These are phyloP conservation scores for Xylaria polymorpha DNA, from an alignment of 2,329 filamentous ascomycete genomes.

Conservation along the genomic window DNA sequence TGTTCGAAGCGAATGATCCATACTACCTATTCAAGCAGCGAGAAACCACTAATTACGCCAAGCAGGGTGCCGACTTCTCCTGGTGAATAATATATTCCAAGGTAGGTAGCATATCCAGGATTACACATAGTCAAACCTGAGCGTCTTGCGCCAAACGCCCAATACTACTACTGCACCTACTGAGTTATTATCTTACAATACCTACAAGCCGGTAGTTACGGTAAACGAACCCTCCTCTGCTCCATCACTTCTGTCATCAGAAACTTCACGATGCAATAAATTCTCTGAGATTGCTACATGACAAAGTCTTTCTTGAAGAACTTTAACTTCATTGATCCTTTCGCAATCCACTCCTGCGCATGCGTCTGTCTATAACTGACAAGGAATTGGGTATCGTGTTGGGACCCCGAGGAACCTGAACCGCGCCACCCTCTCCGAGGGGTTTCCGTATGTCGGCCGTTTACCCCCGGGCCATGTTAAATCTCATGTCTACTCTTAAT, in stretches of 20 bases:
- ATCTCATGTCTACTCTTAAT: conserved; percentile 21
- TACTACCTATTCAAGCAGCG: background rate
- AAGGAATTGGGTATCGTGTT: conserved; percentile 36
- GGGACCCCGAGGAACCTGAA: conserved; percentile 23
- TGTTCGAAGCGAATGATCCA: background rate
- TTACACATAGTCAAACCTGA: background rate
- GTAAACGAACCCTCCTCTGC: background rate
- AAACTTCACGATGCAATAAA: background rate
- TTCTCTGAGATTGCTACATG: background rate
- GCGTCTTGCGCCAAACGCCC: background rate
- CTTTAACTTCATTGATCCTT: conserved; percentile 34
- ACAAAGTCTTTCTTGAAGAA: background rate
- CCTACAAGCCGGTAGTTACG: background rate
- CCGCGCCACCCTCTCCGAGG: conserved; percentile 8
- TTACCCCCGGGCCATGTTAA: conserved; percentile 11
- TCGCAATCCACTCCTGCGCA: conserved; percentile 32
- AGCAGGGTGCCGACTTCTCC: background rate
- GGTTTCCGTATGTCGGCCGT: conserved; percentile 22
- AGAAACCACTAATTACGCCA: background rate
- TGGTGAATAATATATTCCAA: no score
- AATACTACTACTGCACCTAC: background rate
- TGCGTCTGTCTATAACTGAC: conserved; percentile 34
- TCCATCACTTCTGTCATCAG: background rate
- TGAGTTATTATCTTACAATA: background rate
- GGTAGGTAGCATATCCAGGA: background rate